These are phyloP conservation scores for Ricinus communis DNA, from an alignment of 345 rosid species.

Conservation along the genomic window DNA sequence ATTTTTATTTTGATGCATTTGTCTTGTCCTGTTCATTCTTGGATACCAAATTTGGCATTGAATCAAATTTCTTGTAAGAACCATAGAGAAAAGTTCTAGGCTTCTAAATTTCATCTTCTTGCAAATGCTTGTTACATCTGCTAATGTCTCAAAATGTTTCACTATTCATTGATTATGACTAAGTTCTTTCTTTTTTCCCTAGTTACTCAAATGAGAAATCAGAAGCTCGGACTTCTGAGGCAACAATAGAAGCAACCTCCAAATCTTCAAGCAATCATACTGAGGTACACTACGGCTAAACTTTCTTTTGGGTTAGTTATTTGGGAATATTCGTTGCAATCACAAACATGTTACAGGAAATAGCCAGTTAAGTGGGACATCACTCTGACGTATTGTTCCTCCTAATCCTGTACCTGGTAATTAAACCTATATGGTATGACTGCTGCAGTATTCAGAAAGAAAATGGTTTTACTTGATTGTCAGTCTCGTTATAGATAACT, in stretches of 20 bases:
- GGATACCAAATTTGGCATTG: neutral
- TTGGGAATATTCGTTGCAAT: neutral
- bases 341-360: neutral
- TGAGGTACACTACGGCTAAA: conserved; percentile 36
- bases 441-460: neutral
- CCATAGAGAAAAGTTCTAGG: too few relatives aligned
- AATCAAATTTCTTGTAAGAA: too few relatives aligned
- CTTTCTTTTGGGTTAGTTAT: neutral
- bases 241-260: conserved; percentile 41
- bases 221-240: conserved; percentile 47
- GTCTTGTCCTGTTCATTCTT: neutral
- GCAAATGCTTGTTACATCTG: neutral
- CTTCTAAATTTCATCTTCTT: too few relatives aligned
- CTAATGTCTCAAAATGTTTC: neutral
- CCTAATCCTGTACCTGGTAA: too few relatives aligned
- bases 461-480: neutral
- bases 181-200: conserved; percentile 13
- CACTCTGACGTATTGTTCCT: too few relatives aligned
- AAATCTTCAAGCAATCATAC: conserved; percentile 38
- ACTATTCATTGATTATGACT: neutral
- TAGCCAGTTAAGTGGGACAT: neutral
- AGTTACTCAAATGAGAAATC: conserved; percentile 88
- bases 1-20: neutral
- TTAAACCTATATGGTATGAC: neutral
- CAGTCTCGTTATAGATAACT: neutral